Evolutionary conservation across 164 flowering plant species (phyloP).

Genomic region (Stephania japonica): DNA sequence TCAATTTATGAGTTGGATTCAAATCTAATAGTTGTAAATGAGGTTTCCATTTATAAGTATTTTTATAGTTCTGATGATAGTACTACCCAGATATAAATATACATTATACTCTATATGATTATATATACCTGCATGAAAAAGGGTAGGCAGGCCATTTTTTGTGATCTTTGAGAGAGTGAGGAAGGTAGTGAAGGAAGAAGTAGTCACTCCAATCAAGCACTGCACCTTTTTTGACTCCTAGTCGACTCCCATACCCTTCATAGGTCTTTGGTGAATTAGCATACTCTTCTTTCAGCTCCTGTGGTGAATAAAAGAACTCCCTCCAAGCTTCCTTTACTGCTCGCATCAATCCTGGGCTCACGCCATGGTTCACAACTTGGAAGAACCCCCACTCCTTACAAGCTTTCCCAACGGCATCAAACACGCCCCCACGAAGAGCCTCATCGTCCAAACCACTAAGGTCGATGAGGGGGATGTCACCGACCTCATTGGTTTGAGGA

Average conservation of each 20-base stretch:
- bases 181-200: constrained; percentile 54
- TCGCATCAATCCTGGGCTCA: constrained; percentile 46
- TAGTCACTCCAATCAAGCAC: constrained; percentile 85
- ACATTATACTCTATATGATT: too few relatives aligned
- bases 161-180: constrained; percentile 27
- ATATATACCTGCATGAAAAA: constrained; percentile 39
- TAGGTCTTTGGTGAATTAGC: constrained; percentile 67
- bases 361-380: constrained; percentile 78
- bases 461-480: constrained; percentile 69
- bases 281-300: constrained; percentile 47
- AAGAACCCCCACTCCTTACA: constrained; percentile 86
- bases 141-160: constrained; percentile 68
- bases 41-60: too few relatives aligned
- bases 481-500: neutral
- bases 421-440: neutral
- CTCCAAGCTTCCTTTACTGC: constrained; percentile 48
- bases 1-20: too few relatives aligned
- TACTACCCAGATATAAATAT: too few relatives aligned
- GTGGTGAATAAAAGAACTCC: constrained; percentile 53
- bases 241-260: constrained; percentile 81
- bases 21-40: too few relatives aligned
- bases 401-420: constrained; percentile 36
- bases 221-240: constrained; percentile 69
- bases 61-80: too few relatives aligned
- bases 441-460: constrained; percentile 22